Evolutionary conservation across 2,329 filamentous ascomycete genomes (phyloP), one percentile per base, ranked within the genome.

Genomic region (Biscogniauxia mediterranea): DNA sequence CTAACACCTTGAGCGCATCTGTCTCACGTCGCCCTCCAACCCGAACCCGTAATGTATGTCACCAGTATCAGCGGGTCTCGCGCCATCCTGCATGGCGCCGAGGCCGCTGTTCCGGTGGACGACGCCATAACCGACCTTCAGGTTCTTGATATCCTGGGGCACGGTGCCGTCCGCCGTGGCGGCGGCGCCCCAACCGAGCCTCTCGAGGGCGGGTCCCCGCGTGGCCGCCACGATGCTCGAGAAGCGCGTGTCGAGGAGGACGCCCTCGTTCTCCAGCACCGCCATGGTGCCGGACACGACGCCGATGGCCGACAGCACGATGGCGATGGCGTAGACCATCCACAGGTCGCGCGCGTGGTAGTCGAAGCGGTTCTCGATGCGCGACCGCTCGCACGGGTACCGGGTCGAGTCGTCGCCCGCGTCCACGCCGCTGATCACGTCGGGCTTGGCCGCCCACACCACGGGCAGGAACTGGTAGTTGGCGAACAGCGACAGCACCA

Each of bases 191-290:
- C 69, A 70, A 13, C 70, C 68, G 21, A 79, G 64, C 54, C 68
- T 71, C 54, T 79, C 77, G 2, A 79, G 68, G n/a, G 75, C 75
- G 1, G 71, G 73, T 1, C 77, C 78, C 25, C 78, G 68, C 17
- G 77, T 79, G 13, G 78, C 76, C 2, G 77, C 76, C n/a, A 79
- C 71, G 55, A 80, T 73, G 65, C 73, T 76, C 8, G 76, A 78
- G 66, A 79, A 77, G 5, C 71, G 70, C 23, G 72, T 75, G 64
- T 78, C 74, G 38, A 76, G 71, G 6, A 74, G 69, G 28, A 75
- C 73, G 50, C 75, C 73, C 57, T 75, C 74, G 60, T 76, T 75
- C 54, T 74, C 70, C 1, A 70, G 60, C 21, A 79, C 65, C 15
- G 77, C 74, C 42, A 71, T 58, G 1, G 73, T 69, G n/a, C 78